phyloP scores from a whole-genome alignment of 768 basidiomycete species.

The Mycena rebaudengoi region DNA sequence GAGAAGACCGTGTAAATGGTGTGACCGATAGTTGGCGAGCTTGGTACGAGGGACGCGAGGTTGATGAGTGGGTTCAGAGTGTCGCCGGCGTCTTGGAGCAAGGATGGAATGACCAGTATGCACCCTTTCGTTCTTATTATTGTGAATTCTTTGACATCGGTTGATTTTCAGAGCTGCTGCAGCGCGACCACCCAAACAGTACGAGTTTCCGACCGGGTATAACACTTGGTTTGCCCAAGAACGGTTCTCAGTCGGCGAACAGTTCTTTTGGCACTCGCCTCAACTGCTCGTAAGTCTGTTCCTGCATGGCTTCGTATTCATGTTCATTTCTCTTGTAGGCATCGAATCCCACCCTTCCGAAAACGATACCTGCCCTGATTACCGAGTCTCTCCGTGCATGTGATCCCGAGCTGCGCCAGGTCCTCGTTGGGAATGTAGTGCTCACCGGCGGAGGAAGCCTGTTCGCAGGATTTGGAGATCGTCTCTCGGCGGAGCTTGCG shows the following conservation, averaged over 20 bases:
- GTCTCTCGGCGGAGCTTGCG: conserved; percentile 79
- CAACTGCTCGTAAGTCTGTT: conserved; percentile 55
- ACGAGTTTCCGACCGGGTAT: conserved; percentile 97
- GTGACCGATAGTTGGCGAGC: conserved; percentile 84
- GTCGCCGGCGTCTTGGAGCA: conserved; percentile 87
- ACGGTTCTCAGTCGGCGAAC: conserved; percentile 86
- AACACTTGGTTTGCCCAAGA: conserved; percentile 84
- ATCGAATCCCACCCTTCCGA: conserved; percentile 74
- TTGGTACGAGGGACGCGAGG: conserved; percentile 84
- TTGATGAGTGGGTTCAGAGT: conserved; percentile 94
- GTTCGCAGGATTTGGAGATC: conserved; percentile 86
- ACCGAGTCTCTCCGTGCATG: conserved; percentile 81
- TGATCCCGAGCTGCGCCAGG: conserved; percentile 91
- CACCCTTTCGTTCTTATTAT: conserved; percentile 38
- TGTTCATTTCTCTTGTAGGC: conserved; percentile 38
- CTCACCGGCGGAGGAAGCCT: conserved; percentile 94
- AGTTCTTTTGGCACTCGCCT: conserved; percentile 82
- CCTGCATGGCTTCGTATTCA: not conserved
- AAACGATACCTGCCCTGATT: conserved; percentile 80
- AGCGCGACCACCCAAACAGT: conserved; percentile 67
- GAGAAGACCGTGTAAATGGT: conserved; percentile 74
- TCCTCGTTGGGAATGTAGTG: conserved; percentile 92
- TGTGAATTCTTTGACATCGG: not conserved
- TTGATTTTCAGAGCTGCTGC: conserved; percentile 61
- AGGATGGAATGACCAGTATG: conserved; percentile 92